Evolutionary conservation across 2,329 filamentous ascomycete species (phyloP).

Genomic region (Lojkania enalia): DNA sequence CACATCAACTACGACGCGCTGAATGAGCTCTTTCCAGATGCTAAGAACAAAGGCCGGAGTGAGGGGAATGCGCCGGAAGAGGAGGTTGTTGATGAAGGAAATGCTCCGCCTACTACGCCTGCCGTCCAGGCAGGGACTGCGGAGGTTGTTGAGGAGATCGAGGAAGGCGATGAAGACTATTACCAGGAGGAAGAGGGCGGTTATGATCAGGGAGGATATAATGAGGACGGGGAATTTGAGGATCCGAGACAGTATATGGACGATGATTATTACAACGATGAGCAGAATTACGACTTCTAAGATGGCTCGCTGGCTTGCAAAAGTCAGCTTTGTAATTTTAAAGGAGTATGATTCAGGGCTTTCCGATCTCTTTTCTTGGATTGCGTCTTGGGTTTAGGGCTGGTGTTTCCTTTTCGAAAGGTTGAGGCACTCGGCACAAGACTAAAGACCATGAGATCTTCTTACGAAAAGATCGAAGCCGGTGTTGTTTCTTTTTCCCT

Average conservation of each 20-base stretch:
- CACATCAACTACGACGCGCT: constrained; percentile 54
- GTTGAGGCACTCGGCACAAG: too few relatives aligned
- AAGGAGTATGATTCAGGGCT: too few relatives aligned
- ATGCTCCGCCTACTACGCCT: background rate
- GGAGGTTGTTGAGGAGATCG: background rate
- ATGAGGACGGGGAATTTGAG: background rate
- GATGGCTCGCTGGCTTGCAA: too few relatives aligned
- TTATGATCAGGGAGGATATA: background rate
- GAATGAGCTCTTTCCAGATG: constrained; percentile 20
- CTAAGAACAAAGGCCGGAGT: background rate
- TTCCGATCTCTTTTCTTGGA: too few relatives aligned
- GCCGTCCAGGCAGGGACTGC: background rate
- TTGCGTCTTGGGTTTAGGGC: too few relatives aligned
- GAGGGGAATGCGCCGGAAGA: background rate
- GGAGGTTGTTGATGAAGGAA: background rate
- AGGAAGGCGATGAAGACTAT: background rate
- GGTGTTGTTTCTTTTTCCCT: too few relatives aligned
- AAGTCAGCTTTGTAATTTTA: too few relatives aligned
- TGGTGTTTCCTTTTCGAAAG: too few relatives aligned
- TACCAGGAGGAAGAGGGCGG: background rate
- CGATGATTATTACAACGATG: background rate
- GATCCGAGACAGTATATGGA: background rate
- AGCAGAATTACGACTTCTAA: background rate
- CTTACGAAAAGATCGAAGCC: too few relatives aligned
- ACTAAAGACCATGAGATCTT: too few relatives aligned